Base-by-base conservation (phyloP, 768 basidiomycete genomes). In the Phylloporus arenicola region DNA sequence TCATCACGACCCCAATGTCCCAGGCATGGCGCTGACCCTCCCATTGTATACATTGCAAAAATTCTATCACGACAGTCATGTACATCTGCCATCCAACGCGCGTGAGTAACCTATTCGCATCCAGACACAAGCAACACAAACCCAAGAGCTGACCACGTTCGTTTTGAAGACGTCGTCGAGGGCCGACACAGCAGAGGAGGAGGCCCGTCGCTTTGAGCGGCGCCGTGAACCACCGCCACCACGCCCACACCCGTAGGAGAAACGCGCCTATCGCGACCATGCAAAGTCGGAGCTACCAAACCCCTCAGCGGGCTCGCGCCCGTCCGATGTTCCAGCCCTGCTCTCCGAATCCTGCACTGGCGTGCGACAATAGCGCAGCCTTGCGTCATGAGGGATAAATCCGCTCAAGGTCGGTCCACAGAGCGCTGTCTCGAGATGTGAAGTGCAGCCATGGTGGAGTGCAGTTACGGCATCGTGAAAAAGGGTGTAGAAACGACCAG, bases 401-500 rank as follows among this genome's bases (percentile, higher is more conserved):
- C 11, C 33, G 29, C 42, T 39, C 27, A 48, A 1, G 16, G n/a
- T 12, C 1, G 50, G 6, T 6, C 24, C 51, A 24, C 55, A 57
- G 10, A 53, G 25, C 2, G 24, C 34, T 8, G 17, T 27, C 35
- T 50, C 48, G n/a, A 53, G 38, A 17, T 20, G 43, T 14, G 46
- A 52, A 6, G 31, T n/a, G 13, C 17, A 60, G 11, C 39, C 46
- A 22, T 49, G 35, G 43, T 46, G 53, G 20, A 61, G 17, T 4
- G 53, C 22, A 25, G 30, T 11, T 13, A 22, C 33, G 14, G 44
- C 27, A 20, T 57, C 46, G 25, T n/a, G 47, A 16, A 62, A 55
- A 34, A 59, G 37, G 6, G 22, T 17, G 17, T 48, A 60, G 47
- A 62, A 57, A 29, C 54, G 55, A n/a, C 31, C 48, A 25, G 48